Evolutionary conservation across 768 basidiomycete species (phyloP).

Genomic region (Lactarius sp.): DNA sequence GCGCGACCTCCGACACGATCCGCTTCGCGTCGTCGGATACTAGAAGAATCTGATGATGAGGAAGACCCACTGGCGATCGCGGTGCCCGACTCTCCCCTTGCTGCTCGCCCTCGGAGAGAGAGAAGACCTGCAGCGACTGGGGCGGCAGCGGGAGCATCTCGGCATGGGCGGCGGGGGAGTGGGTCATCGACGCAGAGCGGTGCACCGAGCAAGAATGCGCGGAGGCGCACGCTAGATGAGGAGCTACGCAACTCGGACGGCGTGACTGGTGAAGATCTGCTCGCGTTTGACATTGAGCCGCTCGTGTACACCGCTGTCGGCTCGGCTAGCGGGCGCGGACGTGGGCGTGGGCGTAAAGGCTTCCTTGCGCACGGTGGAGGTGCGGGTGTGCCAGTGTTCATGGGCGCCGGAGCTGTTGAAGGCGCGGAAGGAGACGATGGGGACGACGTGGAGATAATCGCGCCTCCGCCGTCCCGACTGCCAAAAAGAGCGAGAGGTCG

Average conservation of each 20-base stretch:
- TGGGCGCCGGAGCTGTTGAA: conserved; percentile 39
- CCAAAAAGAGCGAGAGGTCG: neutral
- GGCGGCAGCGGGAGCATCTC: neutral
- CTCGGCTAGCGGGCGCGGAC: conserved; percentile 47
- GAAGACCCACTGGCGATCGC: conserved; percentile 20
- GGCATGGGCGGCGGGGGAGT: neutral
- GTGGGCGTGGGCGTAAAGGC: conserved; percentile 46
- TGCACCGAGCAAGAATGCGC: conserved; percentile 27
- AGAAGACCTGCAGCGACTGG: neutral
- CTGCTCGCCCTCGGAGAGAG: conserved; percentile 5
- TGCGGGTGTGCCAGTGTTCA: conserved; percentile 63
- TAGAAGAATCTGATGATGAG: neutral
- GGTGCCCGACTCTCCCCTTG: conserved; percentile 5
- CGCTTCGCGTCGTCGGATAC: neutral
- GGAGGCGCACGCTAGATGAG: conserved; percentile 60
- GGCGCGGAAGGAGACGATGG: conserved; percentile 33
- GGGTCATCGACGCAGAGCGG: conserved; percentile 10
- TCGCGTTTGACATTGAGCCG: conserved; percentile 37
- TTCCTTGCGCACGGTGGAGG: conserved; percentile 75
- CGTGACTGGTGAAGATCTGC: conserved; percentile 31
- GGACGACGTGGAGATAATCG: conserved; percentile 7
- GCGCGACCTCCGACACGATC: conserved; percentile 52
- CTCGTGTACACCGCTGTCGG: conserved; percentile 46
- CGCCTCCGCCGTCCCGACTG: neutral
- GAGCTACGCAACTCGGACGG: conserved; percentile 50